phyloP scores from a whole-genome alignment of 768 basidiomycete species.

The Lactarius psammicola region DNA sequence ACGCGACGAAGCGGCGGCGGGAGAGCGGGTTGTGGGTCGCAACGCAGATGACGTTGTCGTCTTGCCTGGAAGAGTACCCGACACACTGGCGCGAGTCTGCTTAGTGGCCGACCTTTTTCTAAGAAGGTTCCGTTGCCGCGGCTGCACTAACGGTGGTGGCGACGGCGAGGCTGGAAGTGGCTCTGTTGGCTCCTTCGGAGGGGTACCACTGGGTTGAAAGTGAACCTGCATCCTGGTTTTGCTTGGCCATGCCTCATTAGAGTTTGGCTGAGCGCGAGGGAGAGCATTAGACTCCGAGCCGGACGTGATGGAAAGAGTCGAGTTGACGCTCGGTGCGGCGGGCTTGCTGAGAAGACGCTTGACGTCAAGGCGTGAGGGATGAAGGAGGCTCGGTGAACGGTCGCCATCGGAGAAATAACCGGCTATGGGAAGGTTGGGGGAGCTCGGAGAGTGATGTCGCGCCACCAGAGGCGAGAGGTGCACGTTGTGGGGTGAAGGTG shows the following conservation, averaged over 20 bases:
- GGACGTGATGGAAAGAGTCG: slow-evolving; percentile 27
- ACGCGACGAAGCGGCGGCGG: slow-evolving; percentile 4
- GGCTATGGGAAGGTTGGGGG: slow-evolving; percentile 12
- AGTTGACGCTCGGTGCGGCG: slow-evolving; percentile 25
- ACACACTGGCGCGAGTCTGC: neutral
- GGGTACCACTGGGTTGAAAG: neutral
- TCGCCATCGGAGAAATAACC: slow-evolving; percentile 28
- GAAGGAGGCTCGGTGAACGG: slow-evolving; percentile 20
- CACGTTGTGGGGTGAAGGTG: neutral
- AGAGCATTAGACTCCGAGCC: slow-evolving; percentile 22
- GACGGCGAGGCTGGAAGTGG: neutral
- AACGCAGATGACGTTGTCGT: slow-evolving; percentile 8
- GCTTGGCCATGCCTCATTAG: slow-evolving; percentile 18
- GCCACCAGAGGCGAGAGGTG: slow-evolving; percentile 7
- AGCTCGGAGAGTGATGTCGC: slow-evolving; percentile 23
- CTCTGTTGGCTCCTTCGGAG: slow-evolving; percentile 9
- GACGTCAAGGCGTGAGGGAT: slow-evolving; percentile 25
- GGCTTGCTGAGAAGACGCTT: slow-evolving; percentile 30
- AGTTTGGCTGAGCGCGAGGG: neutral
- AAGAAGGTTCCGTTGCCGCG: slow-evolving; percentile 15
- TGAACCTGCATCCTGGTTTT: slow-evolving; percentile 8
- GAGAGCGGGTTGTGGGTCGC: slow-evolving; percentile 3
- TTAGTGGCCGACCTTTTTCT: slow-evolving; percentile 13
- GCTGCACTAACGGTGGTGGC: slow-evolving; percentile 3
- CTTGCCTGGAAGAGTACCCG: neutral